A percentile compares a stretch with the other conserved stretches of the same genome.
Evolutionary conservation across 352 stramenopile species (phyloP).

Genomic region (Pythium sp.): DNA sequence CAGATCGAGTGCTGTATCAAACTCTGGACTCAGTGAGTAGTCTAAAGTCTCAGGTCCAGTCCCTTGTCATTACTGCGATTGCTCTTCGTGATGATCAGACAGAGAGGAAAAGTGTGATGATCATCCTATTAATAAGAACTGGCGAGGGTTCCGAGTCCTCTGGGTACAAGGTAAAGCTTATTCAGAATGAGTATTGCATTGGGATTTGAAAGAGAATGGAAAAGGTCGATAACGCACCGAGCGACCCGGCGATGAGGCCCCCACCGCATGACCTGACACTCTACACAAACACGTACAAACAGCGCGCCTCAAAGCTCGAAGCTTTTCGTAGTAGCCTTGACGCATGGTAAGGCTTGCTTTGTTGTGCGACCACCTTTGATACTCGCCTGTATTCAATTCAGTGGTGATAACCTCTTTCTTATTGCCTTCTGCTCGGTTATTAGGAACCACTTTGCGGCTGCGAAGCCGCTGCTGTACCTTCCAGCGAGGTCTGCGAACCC

Average conservation of each 20-base stretch:
- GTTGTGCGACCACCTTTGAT: not conserved
- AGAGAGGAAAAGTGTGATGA: not conserved
- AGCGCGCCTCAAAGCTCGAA: conserved; percentile 9
- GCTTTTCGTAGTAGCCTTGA: conserved; percentile 22
- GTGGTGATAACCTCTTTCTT: not conserved
- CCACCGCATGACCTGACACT: conserved; percentile 33
- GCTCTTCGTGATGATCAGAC: not conserved
- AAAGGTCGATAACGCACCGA: no score
- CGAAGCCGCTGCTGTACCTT: conserved; percentile 44
- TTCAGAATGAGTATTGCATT: not conserved
- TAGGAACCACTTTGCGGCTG: conserved; percentile 35
- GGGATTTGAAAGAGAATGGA: not conserved
- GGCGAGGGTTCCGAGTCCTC: not conserved
- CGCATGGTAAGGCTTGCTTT: conserved; percentile 20
- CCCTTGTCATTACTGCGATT: not conserved
- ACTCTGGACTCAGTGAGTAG: not conserved
- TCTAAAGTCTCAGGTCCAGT: not conserved
- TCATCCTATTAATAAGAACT: conserved; percentile 3
- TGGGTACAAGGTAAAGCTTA: not conserved
- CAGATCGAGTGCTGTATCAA: not conserved
- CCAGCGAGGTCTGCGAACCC: conserved; percentile 33
- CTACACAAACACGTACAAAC: conserved; percentile 41
- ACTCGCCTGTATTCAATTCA: not conserved
- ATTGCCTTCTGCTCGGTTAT: not conserved
- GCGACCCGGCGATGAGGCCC: not conserved